Conservation (phyloP, 2,329 filamentous ascomycete species). For the Alternaria angustiovoidea region DNA sequence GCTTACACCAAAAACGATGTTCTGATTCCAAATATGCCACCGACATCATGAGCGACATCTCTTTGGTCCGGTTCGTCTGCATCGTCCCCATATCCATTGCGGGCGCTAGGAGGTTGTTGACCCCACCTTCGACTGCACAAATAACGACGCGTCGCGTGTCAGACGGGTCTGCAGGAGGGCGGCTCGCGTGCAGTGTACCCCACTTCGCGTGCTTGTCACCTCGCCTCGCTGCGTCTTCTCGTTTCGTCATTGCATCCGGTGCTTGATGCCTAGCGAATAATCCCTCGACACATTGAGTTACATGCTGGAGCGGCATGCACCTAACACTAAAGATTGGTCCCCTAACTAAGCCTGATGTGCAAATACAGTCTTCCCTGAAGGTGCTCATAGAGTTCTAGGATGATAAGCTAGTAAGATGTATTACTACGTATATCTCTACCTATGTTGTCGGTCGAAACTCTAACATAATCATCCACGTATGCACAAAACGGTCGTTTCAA, state of each 20-base stretch:
- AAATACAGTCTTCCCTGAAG: no score
- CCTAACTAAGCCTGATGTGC: no score
- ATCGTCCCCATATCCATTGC: background rate
- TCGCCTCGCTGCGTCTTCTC: background rate
- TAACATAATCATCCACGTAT: no score
- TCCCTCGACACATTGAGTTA: background rate
- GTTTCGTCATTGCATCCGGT: background rate
- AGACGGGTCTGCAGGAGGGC: background rate
- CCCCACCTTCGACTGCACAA: background rate
- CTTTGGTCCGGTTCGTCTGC: background rate
- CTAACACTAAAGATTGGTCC: no score
- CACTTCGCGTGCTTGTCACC: constrained; percentile 6
- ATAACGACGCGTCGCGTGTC: background rate
- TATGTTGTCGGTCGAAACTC: no score
- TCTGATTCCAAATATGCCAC: background rate
- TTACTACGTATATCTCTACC: no score
- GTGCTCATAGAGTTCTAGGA: no score
- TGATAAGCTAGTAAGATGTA: no score
- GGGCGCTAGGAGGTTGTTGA: background rate
- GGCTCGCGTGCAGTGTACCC: constrained; percentile 1
- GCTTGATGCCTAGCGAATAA: background rate
- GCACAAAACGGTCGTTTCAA: background rate
- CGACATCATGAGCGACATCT: background rate
- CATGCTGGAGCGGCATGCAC: background rate
- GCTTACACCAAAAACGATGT: background rate